Conservation (phyloP, 148 eudicot genomes). For the Pouteria glomerata region DNA sequence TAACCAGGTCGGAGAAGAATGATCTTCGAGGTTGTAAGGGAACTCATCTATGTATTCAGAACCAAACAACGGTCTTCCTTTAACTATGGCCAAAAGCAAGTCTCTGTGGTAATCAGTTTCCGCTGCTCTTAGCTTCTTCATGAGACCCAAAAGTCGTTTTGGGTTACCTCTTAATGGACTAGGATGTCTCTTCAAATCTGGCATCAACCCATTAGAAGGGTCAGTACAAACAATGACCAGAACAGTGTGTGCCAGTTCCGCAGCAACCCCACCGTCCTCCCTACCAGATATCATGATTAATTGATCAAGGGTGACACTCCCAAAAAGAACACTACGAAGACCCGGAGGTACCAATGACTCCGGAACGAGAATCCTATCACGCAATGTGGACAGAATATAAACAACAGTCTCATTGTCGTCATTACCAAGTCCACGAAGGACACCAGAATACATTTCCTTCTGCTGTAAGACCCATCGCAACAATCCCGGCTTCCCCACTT, state of each 20-base stretch:
- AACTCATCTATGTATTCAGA: slow-evolving; percentile 76
- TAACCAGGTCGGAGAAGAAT: slow-evolving; percentile 71
- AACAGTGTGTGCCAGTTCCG: slow-evolving; percentile 61
- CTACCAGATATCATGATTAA: slow-evolving; percentile 58
- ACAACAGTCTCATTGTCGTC: slow-evolving; percentile 82
- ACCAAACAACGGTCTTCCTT: slow-evolving; percentile 65
- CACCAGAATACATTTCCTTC: slow-evolving; percentile 71
- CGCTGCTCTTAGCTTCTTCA: slow-evolving; percentile 89
- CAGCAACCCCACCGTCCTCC: slow-evolving; percentile 48
- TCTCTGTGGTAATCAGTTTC: slow-evolving; percentile 61
- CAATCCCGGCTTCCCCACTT: slow-evolving; percentile 73
- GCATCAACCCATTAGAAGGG: slow-evolving; percentile 93
- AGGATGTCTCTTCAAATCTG: slow-evolving; percentile 59
- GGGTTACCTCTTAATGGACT: slow-evolving; percentile 64
- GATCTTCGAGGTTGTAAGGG: slow-evolving; percentile 86
- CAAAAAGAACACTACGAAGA: slow-evolving; percentile 90
- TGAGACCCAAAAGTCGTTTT: slow-evolving; percentile 64
- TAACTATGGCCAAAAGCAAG: slow-evolving; percentile 69
- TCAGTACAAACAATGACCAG: slow-evolving; percentile 71
- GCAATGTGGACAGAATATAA: slow-evolving; percentile 68
- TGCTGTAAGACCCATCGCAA: slow-evolving; percentile 79
- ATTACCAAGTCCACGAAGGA: slow-evolving; percentile 76
- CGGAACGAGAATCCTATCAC: slow-evolving; percentile 62
- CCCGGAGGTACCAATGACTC: slow-evolving; percentile 77
- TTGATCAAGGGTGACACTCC: slow-evolving; percentile 86